A percentile compares a stretch with the other conserved stretches of the same genome.
Conservation (phyloP, 768 basidiomycete genomes). For the Gelatoporia subvermispora region DNA sequence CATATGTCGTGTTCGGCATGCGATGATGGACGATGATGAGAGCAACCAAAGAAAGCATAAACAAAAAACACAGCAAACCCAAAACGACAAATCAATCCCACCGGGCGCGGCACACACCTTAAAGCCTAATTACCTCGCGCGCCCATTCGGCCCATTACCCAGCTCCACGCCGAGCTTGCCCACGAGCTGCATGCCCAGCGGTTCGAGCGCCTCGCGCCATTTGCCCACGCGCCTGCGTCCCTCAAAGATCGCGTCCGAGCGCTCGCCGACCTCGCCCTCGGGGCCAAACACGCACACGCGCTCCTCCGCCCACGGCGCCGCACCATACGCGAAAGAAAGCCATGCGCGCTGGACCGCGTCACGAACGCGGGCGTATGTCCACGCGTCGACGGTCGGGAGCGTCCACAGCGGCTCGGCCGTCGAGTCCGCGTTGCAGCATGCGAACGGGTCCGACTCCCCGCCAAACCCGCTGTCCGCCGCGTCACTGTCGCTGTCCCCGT, state of each 20-base stretch:
- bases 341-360: conserved; percentile 70
- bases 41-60: too few relatives aligned
- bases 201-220: conserved; percentile 66
- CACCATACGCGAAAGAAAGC: conserved; percentile 72
- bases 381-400: conserved; percentile 57
- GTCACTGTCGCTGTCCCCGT: not conserved
- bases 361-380: conserved; percentile 60
- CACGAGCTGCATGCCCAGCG: conserved; percentile 59
- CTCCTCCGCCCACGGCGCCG: conserved; percentile 64
- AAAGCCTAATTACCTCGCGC: conserved; percentile 1
- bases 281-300: conserved; percentile 79
- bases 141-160: conserved; percentile 56
- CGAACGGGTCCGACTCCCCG: conserved; percentile 21
- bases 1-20: too few relatives aligned
- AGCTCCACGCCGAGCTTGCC: conserved; percentile 74
- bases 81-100: too few relatives aligned
- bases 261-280: conserved; percentile 76
- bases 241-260: conserved; percentile 59
- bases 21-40: too few relatives aligned
- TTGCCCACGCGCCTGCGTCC: conserved; percentile 52
- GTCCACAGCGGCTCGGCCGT: conserved; percentile 33
- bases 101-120: too few relatives aligned
- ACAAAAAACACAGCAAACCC: too few relatives aligned
- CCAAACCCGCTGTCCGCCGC: conserved; percentile 17
- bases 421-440: too few relatives aligned